These are phyloP conservation scores for Leccinum huronense DNA, from an alignment of 1,284 basidiomycete genomes.

Conservation along the genomic window DNA sequence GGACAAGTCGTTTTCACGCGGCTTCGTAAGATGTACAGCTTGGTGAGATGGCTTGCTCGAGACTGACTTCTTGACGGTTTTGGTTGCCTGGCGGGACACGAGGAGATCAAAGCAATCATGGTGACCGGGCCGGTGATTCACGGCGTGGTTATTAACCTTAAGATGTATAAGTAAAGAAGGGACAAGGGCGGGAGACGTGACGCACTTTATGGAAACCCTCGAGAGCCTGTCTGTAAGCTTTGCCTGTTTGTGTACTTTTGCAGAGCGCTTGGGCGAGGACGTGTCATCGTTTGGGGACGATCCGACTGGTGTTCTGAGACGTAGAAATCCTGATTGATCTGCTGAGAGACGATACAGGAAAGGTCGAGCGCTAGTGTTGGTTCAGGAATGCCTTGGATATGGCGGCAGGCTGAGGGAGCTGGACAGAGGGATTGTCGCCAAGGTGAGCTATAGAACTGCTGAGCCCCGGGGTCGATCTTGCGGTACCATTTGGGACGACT, in stretches of 20 bases:
- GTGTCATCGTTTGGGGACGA: constrained; percentile 49
- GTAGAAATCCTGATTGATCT: constrained; percentile 54
- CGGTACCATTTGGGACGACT: constrained; percentile 28
- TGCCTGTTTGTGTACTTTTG: constrained; percentile 35
- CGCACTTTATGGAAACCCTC: constrained; percentile 44
- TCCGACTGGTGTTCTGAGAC: constrained; percentile 55
- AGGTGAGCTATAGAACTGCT: constrained; percentile 22
- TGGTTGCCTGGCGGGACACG: constrained; percentile 36
- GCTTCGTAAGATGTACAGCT: constrained; percentile 24
- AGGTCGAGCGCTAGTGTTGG: constrained; percentile 27
- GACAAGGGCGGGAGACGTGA: constrained; percentile 7
- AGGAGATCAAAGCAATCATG: constrained; percentile 54
- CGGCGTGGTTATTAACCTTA: constrained; percentile 45
- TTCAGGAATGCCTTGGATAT: constrained; percentile 24
- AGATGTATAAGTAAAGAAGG: constrained; percentile 22
- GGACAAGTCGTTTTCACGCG: constrained; percentile 30
- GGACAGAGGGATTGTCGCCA: constrained; percentile 29
- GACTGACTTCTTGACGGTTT: constrained; percentile 51
- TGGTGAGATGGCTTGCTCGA: constrained; percentile 27
- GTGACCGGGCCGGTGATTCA: constrained; percentile 60
- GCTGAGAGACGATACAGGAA: constrained; percentile 43
- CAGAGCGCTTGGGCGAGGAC: constrained; percentile 47
- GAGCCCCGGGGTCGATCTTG: constrained; percentile 19
- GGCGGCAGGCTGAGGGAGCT: constrained; percentile 14
- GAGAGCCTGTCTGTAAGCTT: constrained; percentile 43